phyloP scores from a whole-genome alignment of 2,329 filamentous ascomycete genomes.

The Clonostachys rosea region DNA sequence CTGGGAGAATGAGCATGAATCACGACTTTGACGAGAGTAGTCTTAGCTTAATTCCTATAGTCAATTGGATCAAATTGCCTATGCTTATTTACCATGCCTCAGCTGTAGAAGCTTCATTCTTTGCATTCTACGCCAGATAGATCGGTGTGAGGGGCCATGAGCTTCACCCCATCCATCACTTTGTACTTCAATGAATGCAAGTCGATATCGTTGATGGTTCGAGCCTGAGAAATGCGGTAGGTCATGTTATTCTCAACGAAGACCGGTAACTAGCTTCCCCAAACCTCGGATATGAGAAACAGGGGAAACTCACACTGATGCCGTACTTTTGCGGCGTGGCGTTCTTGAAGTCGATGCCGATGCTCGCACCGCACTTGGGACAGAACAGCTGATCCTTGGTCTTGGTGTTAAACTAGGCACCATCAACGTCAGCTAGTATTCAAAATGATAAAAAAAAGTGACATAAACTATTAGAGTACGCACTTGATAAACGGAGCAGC shows the following conservation, averaged over 20 bases:
- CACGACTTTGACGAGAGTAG: too few relatives aligned
- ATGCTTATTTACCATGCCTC: too few relatives aligned
- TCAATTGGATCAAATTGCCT: too few relatives aligned
- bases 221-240: conserved; percentile 17
- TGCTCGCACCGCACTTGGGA: conserved; percentile 36
- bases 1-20: too few relatives aligned
- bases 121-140: conserved; percentile 21
- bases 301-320: conserved; percentile 31
- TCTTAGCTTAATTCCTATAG: too few relatives aligned
- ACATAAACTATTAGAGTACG: too few relatives aligned
- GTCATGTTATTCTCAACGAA: neutral
- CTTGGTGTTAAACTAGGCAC: conserved; percentile 37
- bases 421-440: neutral
- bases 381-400: conserved; percentile 43
- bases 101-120: neutral
- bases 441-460: neutral
- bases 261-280: too few relatives aligned
- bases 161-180: conserved; percentile 27
- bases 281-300: neutral
- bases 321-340: conserved; percentile 25
- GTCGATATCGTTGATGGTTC: conserved; percentile 33
- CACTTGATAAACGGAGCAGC: conserved; percentile 24
- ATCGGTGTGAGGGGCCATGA: conserved; percentile 24
- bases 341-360: conserved; percentile 37
- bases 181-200: conserved; percentile 27